These are phyloP conservation scores for Pythium phragmitis DNA, from an alignment of 352 stramenopile genomes.

Conservation along the genomic window DNA sequence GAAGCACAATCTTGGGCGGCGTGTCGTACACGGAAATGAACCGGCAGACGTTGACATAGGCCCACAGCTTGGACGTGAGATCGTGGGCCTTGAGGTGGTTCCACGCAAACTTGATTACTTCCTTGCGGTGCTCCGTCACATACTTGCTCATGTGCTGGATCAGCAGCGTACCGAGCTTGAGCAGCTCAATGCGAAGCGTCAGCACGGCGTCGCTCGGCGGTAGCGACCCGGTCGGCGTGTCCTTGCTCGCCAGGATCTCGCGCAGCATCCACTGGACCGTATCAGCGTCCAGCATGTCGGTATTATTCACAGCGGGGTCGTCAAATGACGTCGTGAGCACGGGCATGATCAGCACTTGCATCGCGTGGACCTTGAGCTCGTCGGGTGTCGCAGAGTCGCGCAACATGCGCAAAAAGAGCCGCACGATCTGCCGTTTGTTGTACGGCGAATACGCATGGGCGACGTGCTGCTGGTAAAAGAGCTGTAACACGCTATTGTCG, in stretches of 20 bases:
- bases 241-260: conserved; percentile 86
- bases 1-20: conserved; percentile 95
- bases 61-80: conserved; percentile 95
- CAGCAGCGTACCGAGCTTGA: conserved; percentile 95
- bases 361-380: conserved; percentile 91
- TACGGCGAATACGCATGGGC: conserved; percentile 52
- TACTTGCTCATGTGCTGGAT: conserved; percentile 95
- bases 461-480: conserved; percentile 88
- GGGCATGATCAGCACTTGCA: conserved; percentile 94
- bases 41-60: conserved; percentile 96
- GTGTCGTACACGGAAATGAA: conserved; percentile 97
- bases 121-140: conserved; percentile 92
- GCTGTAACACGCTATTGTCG: conserved; percentile 94
- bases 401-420: conserved; percentile 89
- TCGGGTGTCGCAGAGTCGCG: conserved; percentile 54
- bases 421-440: conserved; percentile 86
- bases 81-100: conserved; percentile 95
- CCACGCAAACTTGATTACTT: conserved; percentile 99
- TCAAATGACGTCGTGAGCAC: conserved; percentile 89
- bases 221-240: conserved; percentile 21
- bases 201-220: conserved; percentile 60
- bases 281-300: conserved; percentile 83
- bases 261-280: conserved; percentile 88
- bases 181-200: conserved; percentile 86
- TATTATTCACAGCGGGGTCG: conserved; percentile 71